Conservation (phyloP, 805 yeast species). For the Candida palmyrensis region DNA sequence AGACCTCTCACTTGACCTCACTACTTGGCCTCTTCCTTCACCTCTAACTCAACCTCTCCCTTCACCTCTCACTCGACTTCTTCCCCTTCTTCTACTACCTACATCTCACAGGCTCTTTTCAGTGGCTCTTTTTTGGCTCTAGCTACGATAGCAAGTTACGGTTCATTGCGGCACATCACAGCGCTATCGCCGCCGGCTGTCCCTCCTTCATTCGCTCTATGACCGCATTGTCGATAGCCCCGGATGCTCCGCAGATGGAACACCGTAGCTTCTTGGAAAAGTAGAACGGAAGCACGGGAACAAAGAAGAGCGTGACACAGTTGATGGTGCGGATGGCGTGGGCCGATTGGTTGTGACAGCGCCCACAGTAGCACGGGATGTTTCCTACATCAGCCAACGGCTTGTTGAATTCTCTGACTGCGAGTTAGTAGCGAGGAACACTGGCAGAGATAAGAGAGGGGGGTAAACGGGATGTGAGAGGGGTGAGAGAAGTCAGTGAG, state of each 20-base stretch:
- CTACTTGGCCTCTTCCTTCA: too few relatives aligned
- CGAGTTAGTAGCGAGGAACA: constrained; percentile 6
- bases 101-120: too few relatives aligned
- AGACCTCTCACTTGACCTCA: too few relatives aligned
- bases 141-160: too few relatives aligned
- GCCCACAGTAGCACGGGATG: constrained; percentile 44
- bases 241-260: constrained; percentile 43
- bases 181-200: constrained; percentile 33
- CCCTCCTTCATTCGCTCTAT: constrained; percentile 22
- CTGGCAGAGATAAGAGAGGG: too few relatives aligned
- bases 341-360: constrained; percentile 55
- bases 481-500: too few relatives aligned
- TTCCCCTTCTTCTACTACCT: too few relatives aligned
- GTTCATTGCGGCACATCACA: too few relatives aligned
- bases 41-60: too few relatives aligned
- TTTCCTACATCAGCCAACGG: constrained; percentile 25
- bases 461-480: too few relatives aligned
- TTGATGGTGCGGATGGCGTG: constrained; percentile 48
- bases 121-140: too few relatives aligned
- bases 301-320: constrained; percentile 48
- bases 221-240: constrained; percentile 19
- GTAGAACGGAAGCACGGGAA: constrained; percentile 50
- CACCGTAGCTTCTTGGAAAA: constrained; percentile 49
- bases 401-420: constrained; percentile 31
- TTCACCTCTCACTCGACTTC: too few relatives aligned